Conservation (phyloP, 1,284 basidiomycete species). For the Microbotryum violaceum region DNA sequence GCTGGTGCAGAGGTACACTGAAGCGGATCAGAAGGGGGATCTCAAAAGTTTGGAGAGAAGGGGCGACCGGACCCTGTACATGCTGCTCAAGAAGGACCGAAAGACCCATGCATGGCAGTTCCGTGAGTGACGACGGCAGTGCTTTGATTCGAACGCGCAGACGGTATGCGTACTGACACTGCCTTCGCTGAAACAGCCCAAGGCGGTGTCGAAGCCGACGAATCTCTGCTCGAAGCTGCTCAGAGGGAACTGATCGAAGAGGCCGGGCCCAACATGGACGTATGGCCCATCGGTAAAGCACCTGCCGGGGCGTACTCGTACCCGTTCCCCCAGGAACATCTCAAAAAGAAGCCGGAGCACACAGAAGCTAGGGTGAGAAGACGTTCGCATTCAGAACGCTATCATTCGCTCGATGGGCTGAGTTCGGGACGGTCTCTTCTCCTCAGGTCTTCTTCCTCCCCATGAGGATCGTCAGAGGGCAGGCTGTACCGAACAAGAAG, state of each 20-base stretch:
- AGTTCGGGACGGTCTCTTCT: slow-evolving; percentile 1
- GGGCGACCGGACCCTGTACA: slow-evolving; percentile 77
- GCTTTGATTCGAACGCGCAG: too few relatives aligned
- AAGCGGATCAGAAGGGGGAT: slow-evolving; percentile 57
- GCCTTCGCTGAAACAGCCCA: slow-evolving; percentile 37
- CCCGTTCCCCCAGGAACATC: slow-evolving; percentile 12
- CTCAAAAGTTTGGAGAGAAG: slow-evolving; percentile 69
- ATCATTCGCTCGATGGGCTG: background rate
- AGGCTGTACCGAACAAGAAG: slow-evolving; percentile 49
- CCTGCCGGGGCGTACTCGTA: slow-evolving; percentile 33
- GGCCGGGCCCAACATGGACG: slow-evolving; percentile 67
- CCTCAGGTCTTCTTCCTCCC: slow-evolving; percentile 64
- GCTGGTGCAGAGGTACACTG: slow-evolving; percentile 43
- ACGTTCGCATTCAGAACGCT: slow-evolving; percentile 12
- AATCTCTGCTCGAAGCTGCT: slow-evolving; percentile 63
- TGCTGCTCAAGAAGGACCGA: slow-evolving; percentile 58
- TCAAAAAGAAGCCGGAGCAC: slow-evolving; percentile 14
- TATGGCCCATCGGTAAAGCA: slow-evolving; percentile 46
- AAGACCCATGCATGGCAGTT: slow-evolving; percentile 66
- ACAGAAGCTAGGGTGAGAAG: slow-evolving; percentile 22
- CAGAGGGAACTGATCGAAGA: slow-evolving; percentile 56
- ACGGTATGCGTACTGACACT: too few relatives aligned
- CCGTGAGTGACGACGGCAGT: slow-evolving; percentile 39
- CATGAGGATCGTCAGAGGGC: slow-evolving; percentile 71
- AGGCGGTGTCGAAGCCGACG: slow-evolving; percentile 55